phyloP scores from a whole-genome alignment of 768 basidiomycete genomes.

The Macrolepiota dolichaula region DNA sequence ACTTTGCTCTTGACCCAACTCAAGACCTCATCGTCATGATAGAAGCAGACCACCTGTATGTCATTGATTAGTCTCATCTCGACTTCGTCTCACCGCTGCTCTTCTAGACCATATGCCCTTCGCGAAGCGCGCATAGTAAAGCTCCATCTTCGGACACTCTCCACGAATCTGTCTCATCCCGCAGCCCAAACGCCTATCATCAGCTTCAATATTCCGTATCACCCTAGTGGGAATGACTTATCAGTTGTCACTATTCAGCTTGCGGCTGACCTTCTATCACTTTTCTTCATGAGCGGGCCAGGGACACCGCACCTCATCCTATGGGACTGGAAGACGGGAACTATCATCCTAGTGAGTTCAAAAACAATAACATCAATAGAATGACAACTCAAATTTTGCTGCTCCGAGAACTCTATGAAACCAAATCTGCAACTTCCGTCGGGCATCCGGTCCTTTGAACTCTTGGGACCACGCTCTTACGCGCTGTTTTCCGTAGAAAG shows the following conservation, averaged over 20 bases:
- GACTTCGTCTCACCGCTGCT: neutral
- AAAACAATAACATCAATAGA: neutral
- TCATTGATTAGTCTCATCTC: neutral
- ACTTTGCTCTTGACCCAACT: slow-evolving; percentile 65
- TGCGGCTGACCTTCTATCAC: slow-evolving; percentile 49
- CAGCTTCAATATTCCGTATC: slow-evolving; percentile 21
- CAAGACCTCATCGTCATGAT: slow-evolving; percentile 56
- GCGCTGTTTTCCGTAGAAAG: slow-evolving; percentile 32
- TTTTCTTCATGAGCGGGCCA: slow-evolving; percentile 32
- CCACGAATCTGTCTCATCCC: slow-evolving; percentile 38
- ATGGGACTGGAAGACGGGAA: slow-evolving; percentile 53
- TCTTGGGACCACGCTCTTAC: slow-evolving; percentile 41
- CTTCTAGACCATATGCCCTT: slow-evolving; percentile 9
- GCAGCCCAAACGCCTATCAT: slow-evolving; percentile 29
- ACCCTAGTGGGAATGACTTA: slow-evolving; percentile 19
- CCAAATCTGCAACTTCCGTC: slow-evolving; percentile 19
- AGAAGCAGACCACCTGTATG: slow-evolving; percentile 15
- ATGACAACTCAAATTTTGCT: neutral
- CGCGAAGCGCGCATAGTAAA: slow-evolving; percentile 12
- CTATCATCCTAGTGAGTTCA: slow-evolving; percentile 36
- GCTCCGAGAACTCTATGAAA: slow-evolving; percentile 25
- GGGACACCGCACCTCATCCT: slow-evolving; percentile 31
- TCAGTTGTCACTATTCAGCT: slow-evolving; percentile 43
- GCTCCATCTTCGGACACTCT: slow-evolving; percentile 44
- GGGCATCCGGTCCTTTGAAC: slow-evolving; percentile 40